phyloP scores from a whole-genome alignment of 345 rosid genomes.

The Mercurialis annua region DNA sequence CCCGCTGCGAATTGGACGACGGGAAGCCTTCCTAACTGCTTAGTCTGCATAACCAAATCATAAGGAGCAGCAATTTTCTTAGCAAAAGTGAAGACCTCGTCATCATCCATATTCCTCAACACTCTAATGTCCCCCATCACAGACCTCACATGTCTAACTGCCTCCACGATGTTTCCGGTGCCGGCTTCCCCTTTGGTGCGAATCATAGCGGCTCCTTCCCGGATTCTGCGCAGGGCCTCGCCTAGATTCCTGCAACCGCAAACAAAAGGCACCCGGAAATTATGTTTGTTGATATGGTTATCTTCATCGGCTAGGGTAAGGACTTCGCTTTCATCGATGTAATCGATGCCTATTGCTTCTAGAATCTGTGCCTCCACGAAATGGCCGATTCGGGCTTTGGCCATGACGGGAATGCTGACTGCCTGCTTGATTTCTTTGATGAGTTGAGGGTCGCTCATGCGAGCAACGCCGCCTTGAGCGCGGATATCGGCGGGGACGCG shows the following conservation, averaged over 20 bases:
- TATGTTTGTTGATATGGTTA: constrained; percentile 76
- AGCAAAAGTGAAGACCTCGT: constrained; percentile 65
- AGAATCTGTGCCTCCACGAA: constrained; percentile 31
- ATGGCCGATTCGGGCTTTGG: constrained; percentile 30
- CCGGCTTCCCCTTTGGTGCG: constrained; percentile 88
- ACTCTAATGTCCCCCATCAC: constrained; percentile 69
- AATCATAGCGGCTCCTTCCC: constrained; percentile 86
- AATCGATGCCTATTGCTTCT: constrained; percentile 58
- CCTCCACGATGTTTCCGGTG: constrained; percentile 70
- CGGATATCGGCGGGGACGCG: constrained; percentile 31
- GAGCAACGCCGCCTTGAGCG: constrained; percentile 31
- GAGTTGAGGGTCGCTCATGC: constrained; percentile 32
- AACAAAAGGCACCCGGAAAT: constrained; percentile 75
- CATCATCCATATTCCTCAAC: constrained; percentile 72
- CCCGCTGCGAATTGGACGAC: constrained; percentile 34
- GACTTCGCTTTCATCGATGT: constrained; percentile 79
- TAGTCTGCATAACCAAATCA: constrained; percentile 34
- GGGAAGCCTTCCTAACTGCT: constrained; percentile 29
- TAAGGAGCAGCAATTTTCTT: constrained; percentile 46
- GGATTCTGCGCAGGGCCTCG: constrained; percentile 66
- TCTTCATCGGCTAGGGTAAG: constrained; percentile 74
- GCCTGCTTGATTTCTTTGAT: constrained; percentile 29
- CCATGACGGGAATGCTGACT: constrained; percentile 31
- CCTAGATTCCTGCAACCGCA: constrained; percentile 83
- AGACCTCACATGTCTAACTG: constrained; percentile 76